Evolutionary conservation across 768 basidiomycete genomes (phyloP).

Genomic region (Suillus plorans): DNA sequence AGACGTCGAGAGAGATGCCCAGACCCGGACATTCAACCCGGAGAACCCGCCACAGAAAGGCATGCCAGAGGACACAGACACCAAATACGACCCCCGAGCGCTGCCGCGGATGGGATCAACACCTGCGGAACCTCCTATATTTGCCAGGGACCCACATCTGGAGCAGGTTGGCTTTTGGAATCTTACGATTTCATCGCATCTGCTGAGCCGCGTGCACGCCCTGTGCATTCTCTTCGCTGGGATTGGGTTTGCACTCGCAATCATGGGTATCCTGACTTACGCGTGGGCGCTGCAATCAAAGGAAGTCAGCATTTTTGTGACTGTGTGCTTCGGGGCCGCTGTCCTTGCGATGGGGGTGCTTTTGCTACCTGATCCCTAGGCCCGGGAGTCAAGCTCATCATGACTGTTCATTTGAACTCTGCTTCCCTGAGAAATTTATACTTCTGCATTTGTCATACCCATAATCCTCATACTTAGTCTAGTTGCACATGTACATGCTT

Average conservation of each 20-base stretch:
- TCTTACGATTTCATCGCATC: slow-evolving; percentile 36
- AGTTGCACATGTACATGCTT: too few relatives aligned
- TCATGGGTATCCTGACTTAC: slow-evolving; percentile 50
- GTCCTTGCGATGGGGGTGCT: slow-evolving; percentile 19
- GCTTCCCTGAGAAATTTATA: neutral
- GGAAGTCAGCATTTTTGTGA: slow-evolving; percentile 46
- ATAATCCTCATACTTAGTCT: neutral
- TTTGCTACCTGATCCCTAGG: neutral
- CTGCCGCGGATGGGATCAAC: slow-evolving; percentile 5
- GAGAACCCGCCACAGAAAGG: neutral
- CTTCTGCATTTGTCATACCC: neutral
- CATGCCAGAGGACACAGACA: neutral
- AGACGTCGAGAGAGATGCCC: slow-evolving; percentile 15
- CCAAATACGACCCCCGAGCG: neutral
- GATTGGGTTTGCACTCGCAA: slow-evolving; percentile 49
- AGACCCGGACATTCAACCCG: neutral
- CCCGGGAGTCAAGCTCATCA: neutral
- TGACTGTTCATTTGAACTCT: neutral
- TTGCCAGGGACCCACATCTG: slow-evolving; percentile 48
- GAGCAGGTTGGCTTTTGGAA: slow-evolving; percentile 49
- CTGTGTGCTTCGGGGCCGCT: slow-evolving; percentile 37
- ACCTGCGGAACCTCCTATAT: slow-evolving; percentile 30
- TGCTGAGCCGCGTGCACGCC: slow-evolving; percentile 49
- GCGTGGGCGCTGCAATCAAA: slow-evolving; percentile 48
- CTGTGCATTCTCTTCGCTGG: slow-evolving; percentile 48